Conservation (phyloP, 352 stramenopile genomes). For the Thraustochytrium striatum region DNA sequence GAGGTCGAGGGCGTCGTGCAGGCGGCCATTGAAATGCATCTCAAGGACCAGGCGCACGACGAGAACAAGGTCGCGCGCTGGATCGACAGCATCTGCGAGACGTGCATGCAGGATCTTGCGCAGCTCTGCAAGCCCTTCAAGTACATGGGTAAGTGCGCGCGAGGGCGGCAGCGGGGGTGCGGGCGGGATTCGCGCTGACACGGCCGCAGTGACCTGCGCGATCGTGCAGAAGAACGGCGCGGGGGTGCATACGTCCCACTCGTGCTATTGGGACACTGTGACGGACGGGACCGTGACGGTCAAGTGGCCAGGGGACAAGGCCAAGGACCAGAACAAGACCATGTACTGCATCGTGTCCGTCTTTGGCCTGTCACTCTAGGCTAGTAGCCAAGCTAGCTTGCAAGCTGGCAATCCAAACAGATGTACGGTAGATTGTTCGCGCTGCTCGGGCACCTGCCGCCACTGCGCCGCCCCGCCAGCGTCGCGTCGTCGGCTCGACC, state of each 20-base stretch:
- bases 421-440: too few relatives aligned
- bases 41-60: slow-evolving; percentile 79
- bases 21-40: slow-evolving; percentile 66
- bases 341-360: slow-evolving; percentile 81
- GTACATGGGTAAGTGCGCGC: slow-evolving; percentile 66
- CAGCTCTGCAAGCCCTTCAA: slow-evolving; percentile 85
- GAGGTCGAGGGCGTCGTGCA: slow-evolving; percentile 81
- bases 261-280: slow-evolving; percentile 80
- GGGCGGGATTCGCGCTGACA: not conserved
- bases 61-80: slow-evolving; percentile 75
- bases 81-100: slow-evolving; percentile 82
- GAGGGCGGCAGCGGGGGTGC: not conserved
- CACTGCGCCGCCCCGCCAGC: too few relatives aligned
- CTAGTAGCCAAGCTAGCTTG: too few relatives aligned
- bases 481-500: too few relatives aligned
- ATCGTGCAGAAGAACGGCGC: slow-evolving; percentile 90
- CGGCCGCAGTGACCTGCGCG: slow-evolving; percentile 68
- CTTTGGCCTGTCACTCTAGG: slow-evolving; percentile 73
- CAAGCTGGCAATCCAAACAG: too few relatives aligned
- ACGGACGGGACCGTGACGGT: slow-evolving; percentile 73
- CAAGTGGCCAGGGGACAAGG: slow-evolving; percentile 80
- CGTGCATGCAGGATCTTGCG: slow-evolving; percentile 73
- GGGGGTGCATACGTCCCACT: slow-evolving; percentile 76
- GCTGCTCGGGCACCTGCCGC: too few relatives aligned
- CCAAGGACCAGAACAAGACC: slow-evolving; percentile 78